Conservation (phyloP, 2,329 filamentous ascomycete genomes). For the Hypoxylon sp. region DNA sequence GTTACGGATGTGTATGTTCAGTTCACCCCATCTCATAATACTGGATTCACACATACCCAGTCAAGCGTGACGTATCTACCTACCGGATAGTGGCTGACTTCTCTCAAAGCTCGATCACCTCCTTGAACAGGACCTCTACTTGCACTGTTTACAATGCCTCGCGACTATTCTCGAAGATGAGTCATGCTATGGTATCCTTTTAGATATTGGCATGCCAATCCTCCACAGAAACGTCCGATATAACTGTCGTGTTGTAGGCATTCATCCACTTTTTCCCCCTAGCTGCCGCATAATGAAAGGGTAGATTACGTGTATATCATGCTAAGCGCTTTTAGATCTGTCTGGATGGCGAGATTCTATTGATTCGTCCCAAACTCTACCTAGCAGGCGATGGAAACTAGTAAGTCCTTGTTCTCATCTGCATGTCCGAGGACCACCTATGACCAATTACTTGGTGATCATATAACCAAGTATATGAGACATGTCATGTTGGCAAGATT, state of each 20-base stretch:
- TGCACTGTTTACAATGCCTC: slow-evolving; percentile 75
- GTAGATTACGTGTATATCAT: background rate
- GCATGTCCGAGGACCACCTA: background rate
- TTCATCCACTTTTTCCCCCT: background rate
- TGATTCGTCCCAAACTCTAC: slow-evolving; percentile 80
- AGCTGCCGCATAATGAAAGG: background rate
- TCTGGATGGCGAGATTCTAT: slow-evolving; percentile 76
- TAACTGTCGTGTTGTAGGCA: slow-evolving; percentile 74
- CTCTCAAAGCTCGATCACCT: slow-evolving; percentile 72
- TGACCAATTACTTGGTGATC: background rate
- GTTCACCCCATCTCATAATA: background rate
- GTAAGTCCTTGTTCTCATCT: background rate
- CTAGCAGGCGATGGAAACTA: slow-evolving; percentile 78
- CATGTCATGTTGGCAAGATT: background rate
- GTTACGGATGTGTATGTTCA: slow-evolving; percentile 67
- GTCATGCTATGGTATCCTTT: slow-evolving; percentile 74
- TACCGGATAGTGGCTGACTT: background rate
- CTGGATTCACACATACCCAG: background rate
- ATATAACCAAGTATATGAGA: background rate
- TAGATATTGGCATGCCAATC: slow-evolving; percentile 75
- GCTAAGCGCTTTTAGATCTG: slow-evolving; percentile 46
- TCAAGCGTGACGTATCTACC: background rate
- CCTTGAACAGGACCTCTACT: slow-evolving; percentile 69
- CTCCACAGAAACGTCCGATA: slow-evolving; percentile 73
- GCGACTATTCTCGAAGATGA: slow-evolving; percentile 72